These are phyloP conservation scores for Hyphopichia fennica DNA, from an alignment of 1,139 yeast species.

Conservation along the genomic window DNA sequence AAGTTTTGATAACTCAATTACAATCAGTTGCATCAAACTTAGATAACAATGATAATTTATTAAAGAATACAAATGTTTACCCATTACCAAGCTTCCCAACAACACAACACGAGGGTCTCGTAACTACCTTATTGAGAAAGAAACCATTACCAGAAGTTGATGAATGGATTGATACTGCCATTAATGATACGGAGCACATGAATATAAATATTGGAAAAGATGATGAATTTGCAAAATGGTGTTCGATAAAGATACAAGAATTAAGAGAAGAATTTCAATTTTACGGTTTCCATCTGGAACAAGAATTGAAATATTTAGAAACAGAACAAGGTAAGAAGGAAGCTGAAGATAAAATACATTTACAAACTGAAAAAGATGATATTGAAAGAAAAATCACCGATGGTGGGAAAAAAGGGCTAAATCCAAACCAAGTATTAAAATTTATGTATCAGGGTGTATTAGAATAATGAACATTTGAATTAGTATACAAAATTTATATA, in stretches of 20 bases:
- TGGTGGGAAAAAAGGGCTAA: constrained; percentile 33
- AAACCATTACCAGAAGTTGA: constrained; percentile 89
- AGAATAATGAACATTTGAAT: constrained; percentile 26
- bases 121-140: constrained; percentile 81
- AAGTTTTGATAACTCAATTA: constrained; percentile 78
- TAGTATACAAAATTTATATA: neutral
- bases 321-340: constrained; percentile 43
- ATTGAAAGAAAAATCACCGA: constrained; percentile 27
- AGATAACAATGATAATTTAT: constrained; percentile 56
- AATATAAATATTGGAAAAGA: constrained; percentile 39
- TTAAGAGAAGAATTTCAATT: constrained; percentile 59
- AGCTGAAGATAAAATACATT: constrained; percentile 25
- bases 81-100: constrained; percentile 87
- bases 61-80: constrained; percentile 70
- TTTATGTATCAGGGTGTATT: constrained; percentile 43
- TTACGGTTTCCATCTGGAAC: constrained; percentile 57
- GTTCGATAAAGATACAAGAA: constrained; percentile 51
- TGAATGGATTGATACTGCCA: constrained; percentile 74
- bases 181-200: constrained; percentile 24
- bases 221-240: constrained; percentile 65
- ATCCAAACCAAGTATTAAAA: constrained; percentile 39
- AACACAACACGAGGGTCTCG: constrained; percentile 74
- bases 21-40: constrained; percentile 70
- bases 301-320: constrained; percentile 40
- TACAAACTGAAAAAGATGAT: constrained; percentile 27